Evolutionary conservation across 1,284 basidiomycete genomes (phyloP).

Genomic region (Malassezia japonica): DNA sequence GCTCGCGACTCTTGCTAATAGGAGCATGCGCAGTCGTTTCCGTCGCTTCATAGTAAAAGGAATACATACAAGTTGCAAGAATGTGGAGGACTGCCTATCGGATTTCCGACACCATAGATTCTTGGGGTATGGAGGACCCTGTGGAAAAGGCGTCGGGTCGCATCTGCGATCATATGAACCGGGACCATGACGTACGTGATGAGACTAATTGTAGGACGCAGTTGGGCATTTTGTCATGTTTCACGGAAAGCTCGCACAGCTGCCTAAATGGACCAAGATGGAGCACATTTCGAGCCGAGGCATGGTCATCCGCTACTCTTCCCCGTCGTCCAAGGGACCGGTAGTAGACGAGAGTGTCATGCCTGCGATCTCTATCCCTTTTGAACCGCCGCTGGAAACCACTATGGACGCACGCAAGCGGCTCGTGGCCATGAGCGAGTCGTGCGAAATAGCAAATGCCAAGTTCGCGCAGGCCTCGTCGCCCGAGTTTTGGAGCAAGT

Average conservation of each 20-base stretch:
- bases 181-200: conserved; percentile 8
- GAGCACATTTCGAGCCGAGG: not conserved
- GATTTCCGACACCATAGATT: too few species aligned
- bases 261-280: conserved; percentile 10
- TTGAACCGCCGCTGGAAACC: conserved; percentile 11
- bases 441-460: conserved; percentile 4
- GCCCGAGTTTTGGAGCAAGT: not conserved
- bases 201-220: not conserved
- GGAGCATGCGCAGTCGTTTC: too few species aligned
- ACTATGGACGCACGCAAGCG: conserved; percentile 8
- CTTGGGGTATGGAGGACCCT: too few species aligned
- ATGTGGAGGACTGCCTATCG: too few species aligned
- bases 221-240: conserved; percentile 12
- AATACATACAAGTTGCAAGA: too few species aligned
- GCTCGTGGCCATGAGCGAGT: conserved; percentile 7
- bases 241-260: not conserved
- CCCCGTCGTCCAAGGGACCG: not conserved
- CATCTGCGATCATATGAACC: conserved; percentile 16
- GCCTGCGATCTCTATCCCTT: not conserved
- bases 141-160: conserved; percentile 2
- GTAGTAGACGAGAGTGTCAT: not conserved
- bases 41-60: too few species aligned
- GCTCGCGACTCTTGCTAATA: too few species aligned
- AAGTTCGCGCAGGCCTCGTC: not conserved
- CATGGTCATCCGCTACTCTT: conserved; percentile 2